Conservation (phyloP, 805 yeast species). For the Ogataea wickerhamii region DNA sequence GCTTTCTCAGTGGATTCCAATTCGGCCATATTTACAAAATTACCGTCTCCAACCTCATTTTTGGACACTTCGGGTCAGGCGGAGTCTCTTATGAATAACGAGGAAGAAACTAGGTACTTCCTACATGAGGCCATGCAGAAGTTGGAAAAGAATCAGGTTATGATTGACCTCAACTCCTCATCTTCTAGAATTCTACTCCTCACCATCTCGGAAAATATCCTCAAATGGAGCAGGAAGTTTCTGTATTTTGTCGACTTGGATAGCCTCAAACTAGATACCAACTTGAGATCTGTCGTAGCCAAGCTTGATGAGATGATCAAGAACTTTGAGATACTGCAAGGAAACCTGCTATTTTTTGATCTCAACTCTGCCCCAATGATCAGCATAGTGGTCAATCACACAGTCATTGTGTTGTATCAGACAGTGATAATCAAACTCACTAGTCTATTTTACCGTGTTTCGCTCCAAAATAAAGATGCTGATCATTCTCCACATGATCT, state of each 20-base stretch:
- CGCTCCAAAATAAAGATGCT: conserved; percentile 1
- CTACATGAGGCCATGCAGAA: conserved; percentile 31
- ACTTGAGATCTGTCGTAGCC: conserved; percentile 16
- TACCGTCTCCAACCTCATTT: conserved; percentile 30
- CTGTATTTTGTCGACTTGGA: conserved; percentile 27
- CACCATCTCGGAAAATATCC: conserved; percentile 30
- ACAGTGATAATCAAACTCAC: conserved; percentile 25
- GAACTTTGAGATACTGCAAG: conserved; percentile 27
- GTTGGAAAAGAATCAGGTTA: conserved; percentile 26
- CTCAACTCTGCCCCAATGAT: conserved; percentile 23
- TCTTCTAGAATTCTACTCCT: conserved; percentile 27
- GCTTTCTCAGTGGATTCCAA: conserved; percentile 27
- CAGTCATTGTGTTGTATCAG: conserved; percentile 28
- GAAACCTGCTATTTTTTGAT: conserved; percentile 27
- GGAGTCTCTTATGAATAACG: conserved; percentile 1
- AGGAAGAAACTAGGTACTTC: conserved; percentile 12
- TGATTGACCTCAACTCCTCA: conserved; percentile 26
- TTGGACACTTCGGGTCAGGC: conserved; percentile 7
- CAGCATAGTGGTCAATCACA: conserved; percentile 21
- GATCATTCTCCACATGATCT: conserved; percentile 12
- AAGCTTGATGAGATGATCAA: conserved; percentile 27
- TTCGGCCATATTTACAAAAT: conserved; percentile 27
- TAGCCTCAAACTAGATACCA: conserved; percentile 19
- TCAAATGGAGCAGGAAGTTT: conserved; percentile 32
- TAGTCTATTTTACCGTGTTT: conserved; percentile 20